phyloP scores from a whole-genome alignment of 2,329 filamentous ascomycete species.

The Aspergillus vadensis region DNA sequence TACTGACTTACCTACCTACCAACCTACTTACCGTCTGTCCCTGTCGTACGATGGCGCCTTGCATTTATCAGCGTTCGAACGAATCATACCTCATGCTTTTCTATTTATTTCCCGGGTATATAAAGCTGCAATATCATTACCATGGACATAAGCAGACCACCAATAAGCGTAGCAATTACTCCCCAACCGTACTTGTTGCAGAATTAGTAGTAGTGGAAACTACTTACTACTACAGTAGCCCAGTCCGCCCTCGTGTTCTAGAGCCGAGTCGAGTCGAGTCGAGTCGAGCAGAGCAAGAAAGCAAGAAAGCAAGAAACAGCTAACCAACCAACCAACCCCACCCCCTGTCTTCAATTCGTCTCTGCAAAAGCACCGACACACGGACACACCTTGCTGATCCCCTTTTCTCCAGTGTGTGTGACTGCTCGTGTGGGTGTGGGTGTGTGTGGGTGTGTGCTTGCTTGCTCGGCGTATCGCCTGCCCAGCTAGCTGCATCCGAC shows the following conservation, averaged over 20 bases:
- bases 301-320: no score
- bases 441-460: no score
- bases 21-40: background rate
- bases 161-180: background rate
- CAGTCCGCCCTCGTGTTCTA: no score
- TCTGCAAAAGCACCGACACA: background rate
- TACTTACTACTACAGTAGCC: background rate
- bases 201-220: background rate
- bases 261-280: no score
- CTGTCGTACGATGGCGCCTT: background rate
- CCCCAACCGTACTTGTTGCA: no score
- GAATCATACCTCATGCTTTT: background rate
- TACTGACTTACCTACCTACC: background rate
- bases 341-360: background rate
- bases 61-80: slow-evolving; percentile 1
- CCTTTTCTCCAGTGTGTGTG: no score
- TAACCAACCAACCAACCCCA: background rate
- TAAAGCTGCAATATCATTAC: background rate
- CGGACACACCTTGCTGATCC: no score
- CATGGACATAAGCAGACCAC: background rate
- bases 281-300: no score
- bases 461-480: no score
- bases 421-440: no score
- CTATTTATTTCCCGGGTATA: background rate
- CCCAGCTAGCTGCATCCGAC: no score